Evolutionary conservation across 768 basidiomycete genomes (phyloP).

Genomic region (Boletellus sp.): DNA sequence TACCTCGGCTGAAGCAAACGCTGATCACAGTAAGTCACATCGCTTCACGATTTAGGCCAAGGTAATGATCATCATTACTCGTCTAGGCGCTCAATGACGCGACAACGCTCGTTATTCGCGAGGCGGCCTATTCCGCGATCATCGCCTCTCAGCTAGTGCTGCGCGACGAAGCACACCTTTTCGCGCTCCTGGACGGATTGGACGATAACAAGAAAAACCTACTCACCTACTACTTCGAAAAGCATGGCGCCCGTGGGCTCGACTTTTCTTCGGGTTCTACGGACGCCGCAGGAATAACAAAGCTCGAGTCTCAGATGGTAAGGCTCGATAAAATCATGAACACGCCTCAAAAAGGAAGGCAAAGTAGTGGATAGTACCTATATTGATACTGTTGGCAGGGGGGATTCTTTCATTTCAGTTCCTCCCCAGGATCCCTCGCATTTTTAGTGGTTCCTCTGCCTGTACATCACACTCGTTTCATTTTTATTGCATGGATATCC

Average conservation of each 20-base stretch:
- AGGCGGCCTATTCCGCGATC: constrained; percentile 77
- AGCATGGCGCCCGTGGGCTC: constrained; percentile 67
- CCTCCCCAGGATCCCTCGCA: neutral
- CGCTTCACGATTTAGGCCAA: neutral
- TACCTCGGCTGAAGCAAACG: constrained; percentile 71
- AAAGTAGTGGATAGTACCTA: constrained; percentile 6
- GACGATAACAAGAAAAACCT: constrained; percentile 91
- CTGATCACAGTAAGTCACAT: constrained; percentile 56
- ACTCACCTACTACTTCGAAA: constrained; percentile 85
- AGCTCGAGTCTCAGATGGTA: constrained; percentile 75
- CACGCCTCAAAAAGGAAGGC: constrained; percentile 50
- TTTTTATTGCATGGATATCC: constrained; percentile 10
- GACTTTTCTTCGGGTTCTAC: constrained; percentile 33
- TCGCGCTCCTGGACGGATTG: constrained; percentile 73
- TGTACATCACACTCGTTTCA: constrained; percentile 15
- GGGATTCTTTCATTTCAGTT: neutral
- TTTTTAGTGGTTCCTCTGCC: neutral
- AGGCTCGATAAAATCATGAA: constrained; percentile 76
- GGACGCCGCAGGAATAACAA: constrained; percentile 50
- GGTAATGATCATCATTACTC: neutral
- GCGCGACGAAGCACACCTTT: constrained; percentile 79
- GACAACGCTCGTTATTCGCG: constrained; percentile 72
- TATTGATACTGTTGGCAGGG: neutral
- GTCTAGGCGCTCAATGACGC: constrained; percentile 68
- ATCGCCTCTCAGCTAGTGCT: constrained; percentile 82